These are phyloP conservation scores for Lactarius hengduanensis DNA, from an alignment of 768 basidiomycete genomes.

Conservation along the genomic window DNA sequence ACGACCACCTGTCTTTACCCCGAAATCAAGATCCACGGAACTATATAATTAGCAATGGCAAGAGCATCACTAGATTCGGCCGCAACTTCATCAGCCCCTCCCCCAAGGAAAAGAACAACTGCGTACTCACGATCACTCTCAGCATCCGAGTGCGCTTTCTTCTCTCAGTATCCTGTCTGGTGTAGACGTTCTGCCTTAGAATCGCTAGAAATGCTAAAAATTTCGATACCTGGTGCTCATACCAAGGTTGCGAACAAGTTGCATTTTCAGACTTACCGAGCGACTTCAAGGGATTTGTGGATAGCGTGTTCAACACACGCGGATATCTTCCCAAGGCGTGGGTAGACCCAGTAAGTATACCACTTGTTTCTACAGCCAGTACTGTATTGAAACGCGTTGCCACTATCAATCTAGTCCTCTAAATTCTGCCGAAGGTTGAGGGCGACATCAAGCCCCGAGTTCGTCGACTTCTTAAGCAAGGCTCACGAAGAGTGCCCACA, in stretches of 20 bases:
- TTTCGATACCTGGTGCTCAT: slow-evolving; percentile 52
- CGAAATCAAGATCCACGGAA: neutral
- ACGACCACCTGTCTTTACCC: slow-evolving; percentile 11
- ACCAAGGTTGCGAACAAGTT: slow-evolving; percentile 51
- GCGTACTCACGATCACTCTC: slow-evolving; percentile 11
- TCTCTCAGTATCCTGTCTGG: neutral
- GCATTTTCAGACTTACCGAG: slow-evolving; percentile 46
- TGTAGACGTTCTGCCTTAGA: slow-evolving; percentile 32
- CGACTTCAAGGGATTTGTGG: slow-evolving; percentile 39
- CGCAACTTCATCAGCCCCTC: neutral
- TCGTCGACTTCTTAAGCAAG: slow-evolving; percentile 37
- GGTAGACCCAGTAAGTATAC: slow-evolving; percentile 41
- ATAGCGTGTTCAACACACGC: slow-evolving; percentile 40
- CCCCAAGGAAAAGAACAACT: neutral
- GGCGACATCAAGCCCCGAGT: slow-evolving; percentile 30
- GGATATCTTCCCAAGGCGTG: slow-evolving; percentile 43
- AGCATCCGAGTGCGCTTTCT: slow-evolving; percentile 19
- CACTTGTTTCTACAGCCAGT: neutral
- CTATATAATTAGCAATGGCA: slow-evolving; percentile 13
- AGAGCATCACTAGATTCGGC: slow-evolving; percentile 21
- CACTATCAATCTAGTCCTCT: slow-evolving; percentile 30
- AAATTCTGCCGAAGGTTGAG: slow-evolving; percentile 33
- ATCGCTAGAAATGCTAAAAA: slow-evolving; percentile 48
- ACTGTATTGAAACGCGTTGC: neutral
- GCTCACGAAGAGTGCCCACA: slow-evolving; percentile 39